Conservation (phyloP, 495 filamentous ascomycete species). For the Aspergillus campestris region DNA sequence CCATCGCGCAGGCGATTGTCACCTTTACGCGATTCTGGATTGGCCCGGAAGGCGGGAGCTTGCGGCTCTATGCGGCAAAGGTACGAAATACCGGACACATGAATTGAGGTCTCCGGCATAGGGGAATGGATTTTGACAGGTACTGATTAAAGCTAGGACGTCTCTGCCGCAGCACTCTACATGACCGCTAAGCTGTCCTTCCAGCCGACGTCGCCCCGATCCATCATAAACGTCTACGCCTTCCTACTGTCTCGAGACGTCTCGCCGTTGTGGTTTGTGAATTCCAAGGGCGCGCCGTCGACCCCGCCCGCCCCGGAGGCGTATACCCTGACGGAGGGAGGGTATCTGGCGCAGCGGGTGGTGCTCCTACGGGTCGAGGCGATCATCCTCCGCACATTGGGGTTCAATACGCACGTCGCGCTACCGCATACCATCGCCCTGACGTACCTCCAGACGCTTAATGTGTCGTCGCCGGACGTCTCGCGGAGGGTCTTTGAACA, state of each 20-base stretch:
- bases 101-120: not conserved
- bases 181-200: slow-evolving; percentile 78
- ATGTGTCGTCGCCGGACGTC: slow-evolving; percentile 43
- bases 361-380: slow-evolving; percentile 64
- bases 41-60: slow-evolving; percentile 54
- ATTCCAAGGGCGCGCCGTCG: slow-evolving; percentile 20
- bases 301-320: slow-evolving; percentile 39
- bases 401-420: slow-evolving; percentile 75
- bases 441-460: slow-evolving; percentile 87
- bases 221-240: slow-evolving; percentile 72
- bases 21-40: slow-evolving; percentile 83
- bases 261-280: slow-evolving; percentile 51
- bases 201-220: slow-evolving; percentile 64
- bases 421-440: slow-evolving; percentile 82
- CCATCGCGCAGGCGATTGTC: slow-evolving; percentile 84
- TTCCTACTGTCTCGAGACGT: slow-evolving; percentile 61
- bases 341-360: slow-evolving; percentile 53
- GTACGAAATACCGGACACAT: slow-evolving; percentile 20
- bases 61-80: slow-evolving; percentile 47
- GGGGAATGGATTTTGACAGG: not conserved
- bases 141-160: slow-evolving; percentile 43
- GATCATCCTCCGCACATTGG: slow-evolving; percentile 61
- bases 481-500: slow-evolving; percentile 60
- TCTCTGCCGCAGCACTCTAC: slow-evolving; percentile 75
- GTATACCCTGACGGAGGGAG: slow-evolving; percentile 67